Percentiles rank a stretch among this genome's conserved stretches.
Conservation (phyloP, 208 protist genomes). For the Acanthamoeba royreba region DNA sequence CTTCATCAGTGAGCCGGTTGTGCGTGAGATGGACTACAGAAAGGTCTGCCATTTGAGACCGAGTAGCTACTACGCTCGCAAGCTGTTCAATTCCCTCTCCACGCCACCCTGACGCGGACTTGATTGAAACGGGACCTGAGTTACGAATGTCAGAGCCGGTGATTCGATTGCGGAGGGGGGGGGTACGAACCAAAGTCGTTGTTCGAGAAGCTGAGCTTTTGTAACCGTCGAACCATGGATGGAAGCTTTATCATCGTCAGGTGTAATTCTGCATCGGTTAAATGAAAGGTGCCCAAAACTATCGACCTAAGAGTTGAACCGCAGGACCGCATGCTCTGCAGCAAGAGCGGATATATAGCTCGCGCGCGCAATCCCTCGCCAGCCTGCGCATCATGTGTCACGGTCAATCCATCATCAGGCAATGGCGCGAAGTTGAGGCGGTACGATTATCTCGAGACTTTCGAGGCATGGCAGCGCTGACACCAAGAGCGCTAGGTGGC, state of each 20-base stretch:
- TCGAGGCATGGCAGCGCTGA: not conserved
- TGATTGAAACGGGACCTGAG: not conserved
- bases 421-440: not conserved
- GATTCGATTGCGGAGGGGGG: not conserved
- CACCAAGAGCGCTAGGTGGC: not conserved
- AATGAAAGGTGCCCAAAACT: not conserved
- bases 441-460: not conserved
- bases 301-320: not conserved
- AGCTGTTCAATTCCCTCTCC: conserved; percentile 19
- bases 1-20: conserved; percentile 4
- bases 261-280: conserved; percentile 2
- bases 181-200: not conserved
- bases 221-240: not conserved
- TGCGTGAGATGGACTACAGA: not conserved
- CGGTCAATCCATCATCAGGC: not conserved
- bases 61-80: not conserved
- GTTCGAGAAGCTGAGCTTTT: not conserved
- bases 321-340: not conserved
- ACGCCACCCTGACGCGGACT: not conserved
- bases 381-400: not conserved
- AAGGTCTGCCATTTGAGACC: not conserved
- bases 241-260: conserved; percentile 16
- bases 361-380: not conserved
- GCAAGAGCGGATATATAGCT: not conserved
- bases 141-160: not conserved